phyloP scores from a whole-genome alignment of 495 filamentous ascomycete genomes.

The Recurvomyces mirabilis region DNA sequence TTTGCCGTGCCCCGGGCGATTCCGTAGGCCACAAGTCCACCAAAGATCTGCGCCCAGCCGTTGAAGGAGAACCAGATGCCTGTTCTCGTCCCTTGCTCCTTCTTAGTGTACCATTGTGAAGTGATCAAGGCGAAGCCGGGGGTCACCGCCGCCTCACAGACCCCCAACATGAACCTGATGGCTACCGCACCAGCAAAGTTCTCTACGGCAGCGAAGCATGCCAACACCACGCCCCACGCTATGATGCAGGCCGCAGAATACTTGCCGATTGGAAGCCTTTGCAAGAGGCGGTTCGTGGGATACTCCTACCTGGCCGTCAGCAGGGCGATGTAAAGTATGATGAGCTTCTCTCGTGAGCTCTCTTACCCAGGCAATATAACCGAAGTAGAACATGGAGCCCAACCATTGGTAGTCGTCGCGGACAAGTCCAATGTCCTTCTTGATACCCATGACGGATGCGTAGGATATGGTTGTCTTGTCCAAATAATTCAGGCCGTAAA shows the following conservation, averaged over 20 bases:
- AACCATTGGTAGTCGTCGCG: constrained; percentile 44
- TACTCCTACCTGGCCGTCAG: too few relatives aligned
- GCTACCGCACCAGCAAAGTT: constrained; percentile 33
- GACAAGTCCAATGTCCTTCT: constrained; percentile 33
- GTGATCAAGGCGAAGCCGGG: constrained; percentile 40
- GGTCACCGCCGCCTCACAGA: constrained; percentile 39
- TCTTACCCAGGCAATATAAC: constrained; percentile 33
- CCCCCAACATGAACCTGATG: constrained; percentile 41
- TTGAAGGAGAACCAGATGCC: constrained; percentile 43
- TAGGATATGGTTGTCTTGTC: constrained; percentile 6
- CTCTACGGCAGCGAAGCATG: constrained; percentile 33
- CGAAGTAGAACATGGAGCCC: constrained; percentile 40
- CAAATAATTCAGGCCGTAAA: constrained; percentile 12
- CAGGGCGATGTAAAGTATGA: too few relatives aligned
- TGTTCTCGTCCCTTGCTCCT: constrained; percentile 37
- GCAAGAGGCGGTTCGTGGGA: constrained; percentile 47
- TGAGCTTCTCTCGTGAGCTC: too few relatives aligned
- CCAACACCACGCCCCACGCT: constrained; percentile 35
- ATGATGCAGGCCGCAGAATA: constrained; percentile 33
- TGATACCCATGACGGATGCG: constrained; percentile 26
- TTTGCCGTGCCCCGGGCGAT: constrained; percentile 47
- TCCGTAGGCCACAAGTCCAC: constrained; percentile 51
- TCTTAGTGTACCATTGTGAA: constrained; percentile 40
- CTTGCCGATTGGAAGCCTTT: constrained; percentile 45
- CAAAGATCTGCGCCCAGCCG: constrained; percentile 39